These are phyloP conservation scores for Globisporangium carolinianum DNA, from an alignment of 352 stramenopile genomes.

Conservation along the genomic window DNA sequence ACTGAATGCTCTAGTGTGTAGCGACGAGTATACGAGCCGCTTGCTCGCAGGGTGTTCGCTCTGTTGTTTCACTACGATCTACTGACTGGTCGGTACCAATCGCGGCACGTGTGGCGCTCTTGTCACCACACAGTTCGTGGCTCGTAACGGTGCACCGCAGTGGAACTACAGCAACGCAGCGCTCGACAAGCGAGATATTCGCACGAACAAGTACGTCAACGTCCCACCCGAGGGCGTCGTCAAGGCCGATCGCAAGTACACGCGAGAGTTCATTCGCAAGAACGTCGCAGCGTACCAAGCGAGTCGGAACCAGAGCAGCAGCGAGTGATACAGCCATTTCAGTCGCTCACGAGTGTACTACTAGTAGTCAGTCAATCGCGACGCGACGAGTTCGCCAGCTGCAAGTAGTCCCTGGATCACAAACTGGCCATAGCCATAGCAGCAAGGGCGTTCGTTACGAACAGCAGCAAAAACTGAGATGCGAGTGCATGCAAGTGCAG, in stretches of 20 bases:
- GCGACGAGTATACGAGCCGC: too few species aligned
- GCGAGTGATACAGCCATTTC: neutral
- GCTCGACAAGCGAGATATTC: constrained; percentile 33
- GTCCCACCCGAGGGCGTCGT: constrained; percentile 38
- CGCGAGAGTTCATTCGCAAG: constrained; percentile 53
- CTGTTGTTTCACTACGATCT: neutral
- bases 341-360: neutral
- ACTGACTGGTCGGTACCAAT: neutral
- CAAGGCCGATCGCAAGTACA: constrained; percentile 56
- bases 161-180: constrained; percentile 49
- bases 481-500: neutral
- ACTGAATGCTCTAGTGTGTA: neutral
- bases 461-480: neutral
- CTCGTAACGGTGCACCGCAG: constrained; percentile 20
- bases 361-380: neutral
- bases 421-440: neutral
- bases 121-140: too few species aligned
- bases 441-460: too few species aligned
- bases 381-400: neutral
- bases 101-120: too few species aligned
- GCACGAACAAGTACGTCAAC: constrained; percentile 37
- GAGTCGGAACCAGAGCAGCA: constrained; percentile 15
- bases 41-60: too few species aligned
- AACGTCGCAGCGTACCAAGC: constrained; percentile 38
- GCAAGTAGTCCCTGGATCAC: constrained; percentile 13